A percentile compares a stretch with the other conserved stretches of the same genome.
Evolutionary conservation across 495 filamentous ascomycete genomes (phyloP).

Genomic region (Daldinia decipiens): DNA sequence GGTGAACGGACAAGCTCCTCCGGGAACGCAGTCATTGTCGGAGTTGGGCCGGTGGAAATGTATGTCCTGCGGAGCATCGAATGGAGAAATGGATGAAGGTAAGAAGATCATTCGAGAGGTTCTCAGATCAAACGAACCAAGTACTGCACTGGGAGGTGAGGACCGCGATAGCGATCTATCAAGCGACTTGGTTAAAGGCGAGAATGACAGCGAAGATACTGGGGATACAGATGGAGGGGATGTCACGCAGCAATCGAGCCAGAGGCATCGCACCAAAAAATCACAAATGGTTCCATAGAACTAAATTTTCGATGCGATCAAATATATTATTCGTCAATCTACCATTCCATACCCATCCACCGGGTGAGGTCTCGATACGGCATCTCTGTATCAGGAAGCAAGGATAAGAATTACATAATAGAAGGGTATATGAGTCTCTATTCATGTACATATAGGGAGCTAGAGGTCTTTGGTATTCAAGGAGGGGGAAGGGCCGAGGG

Average conservation of each 20-base stretch:
- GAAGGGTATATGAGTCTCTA: background rate
- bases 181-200: slow-evolving; percentile 54
- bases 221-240: slow-evolving; percentile 37
- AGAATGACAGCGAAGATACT: slow-evolving; percentile 47
- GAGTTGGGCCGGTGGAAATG: slow-evolving; percentile 93
- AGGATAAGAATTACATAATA: background rate
- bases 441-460: background rate
- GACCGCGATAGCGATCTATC: slow-evolving; percentile 49
- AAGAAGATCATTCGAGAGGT: slow-evolving; percentile 67
- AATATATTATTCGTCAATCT: background rate
- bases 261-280: slow-evolving; percentile 42
- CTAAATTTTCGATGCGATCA: background rate
- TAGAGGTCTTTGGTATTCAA: background rate
- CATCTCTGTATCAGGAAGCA: background rate
- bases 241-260: slow-evolving; percentile 16
- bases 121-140: slow-evolving; percentile 45
- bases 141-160: slow-evolving; percentile 34
- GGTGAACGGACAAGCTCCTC: slow-evolving; percentile 96
- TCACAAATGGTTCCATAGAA: slow-evolving; percentile 47
- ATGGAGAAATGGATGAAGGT: slow-evolving; percentile 80
- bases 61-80: slow-evolving; percentile 82
- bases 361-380: background rate
- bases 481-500: too few relatives aligned
- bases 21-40: slow-evolving; percentile 77
- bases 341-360: background rate